phyloP scores from a whole-genome alignment of 192 early-diverging fungal genomes.

The Backusella tuberculispora region DNA sequence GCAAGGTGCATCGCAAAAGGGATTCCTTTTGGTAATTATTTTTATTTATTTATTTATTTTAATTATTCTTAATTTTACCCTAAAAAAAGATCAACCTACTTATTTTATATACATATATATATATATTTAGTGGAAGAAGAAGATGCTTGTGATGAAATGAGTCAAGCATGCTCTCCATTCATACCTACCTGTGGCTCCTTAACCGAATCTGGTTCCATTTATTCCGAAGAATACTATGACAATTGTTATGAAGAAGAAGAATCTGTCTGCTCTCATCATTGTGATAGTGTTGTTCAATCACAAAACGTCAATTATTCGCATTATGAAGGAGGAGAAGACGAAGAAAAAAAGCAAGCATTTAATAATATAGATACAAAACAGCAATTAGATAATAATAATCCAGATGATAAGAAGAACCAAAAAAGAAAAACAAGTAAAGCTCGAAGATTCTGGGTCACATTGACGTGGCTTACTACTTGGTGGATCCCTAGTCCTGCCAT shows the following conservation, averaged over 20 bases:
- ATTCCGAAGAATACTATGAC: slow-evolving; percentile 25
- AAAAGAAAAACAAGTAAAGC: slow-evolving; percentile 51
- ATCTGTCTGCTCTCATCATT: slow-evolving; percentile 37
- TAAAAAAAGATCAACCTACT: not conserved
- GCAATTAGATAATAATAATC: not conserved
- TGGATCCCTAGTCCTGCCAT: slow-evolving; percentile 77
- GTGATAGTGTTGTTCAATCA: slow-evolving; percentile 41
- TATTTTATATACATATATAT: slow-evolving; percentile 29
- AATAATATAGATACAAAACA: not conserved
- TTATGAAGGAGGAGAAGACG: slow-evolving; percentile 38
- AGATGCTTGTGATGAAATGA: slow-evolving; percentile 35
- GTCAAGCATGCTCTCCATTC: slow-evolving; percentile 32
- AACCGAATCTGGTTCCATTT: slow-evolving; percentile 23
- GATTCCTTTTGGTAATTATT: slow-evolving; percentile 34
- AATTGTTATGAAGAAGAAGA: slow-evolving; percentile 36
- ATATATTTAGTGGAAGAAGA: slow-evolving; percentile 26
- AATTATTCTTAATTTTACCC: not conserved
- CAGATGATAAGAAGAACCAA: slow-evolving; percentile 16
- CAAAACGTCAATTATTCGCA: slow-evolving; percentile 45
- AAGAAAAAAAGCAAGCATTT: not conserved
- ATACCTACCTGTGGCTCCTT: slow-evolving; percentile 46
- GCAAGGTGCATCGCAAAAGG: slow-evolving; percentile 48
- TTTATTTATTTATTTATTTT: not conserved
- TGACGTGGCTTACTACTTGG: slow-evolving; percentile 80
- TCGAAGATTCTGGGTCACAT: slow-evolving; percentile 77